These are phyloP conservation scores for Wolfiporia cocos DNA, from an alignment of 1,284 basidiomycete genomes.

Conservation along the genomic window DNA sequence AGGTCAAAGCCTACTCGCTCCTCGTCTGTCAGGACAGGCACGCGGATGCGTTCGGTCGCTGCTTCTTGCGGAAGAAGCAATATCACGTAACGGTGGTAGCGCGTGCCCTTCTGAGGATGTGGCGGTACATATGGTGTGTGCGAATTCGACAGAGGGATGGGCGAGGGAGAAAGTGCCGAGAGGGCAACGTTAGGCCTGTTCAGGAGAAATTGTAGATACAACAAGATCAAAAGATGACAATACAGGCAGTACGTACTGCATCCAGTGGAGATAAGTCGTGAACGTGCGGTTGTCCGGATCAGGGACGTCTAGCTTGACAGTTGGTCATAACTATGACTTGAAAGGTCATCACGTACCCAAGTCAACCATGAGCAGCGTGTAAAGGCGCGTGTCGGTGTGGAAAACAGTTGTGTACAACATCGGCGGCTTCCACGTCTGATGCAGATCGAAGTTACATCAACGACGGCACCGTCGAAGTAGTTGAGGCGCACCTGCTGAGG, in stretches of 20 bases:
- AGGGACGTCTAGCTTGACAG: conserved; percentile 60
- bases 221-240: no score
- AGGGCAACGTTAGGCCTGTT: conserved; percentile 77
- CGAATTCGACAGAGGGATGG: conserved; percentile 34
- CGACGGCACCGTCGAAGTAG: neutral
- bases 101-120: conserved; percentile 80
- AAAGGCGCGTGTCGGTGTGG: conserved; percentile 76
- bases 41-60: conserved; percentile 29
- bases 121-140: conserved; percentile 80
- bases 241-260: conserved; percentile 60
- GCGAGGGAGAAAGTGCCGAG: conserved; percentile 45
- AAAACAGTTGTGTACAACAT: conserved; percentile 68
- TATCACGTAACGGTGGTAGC: conserved; percentile 81
- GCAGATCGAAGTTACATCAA: neutral
- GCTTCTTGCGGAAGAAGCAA: conserved; percentile 70
- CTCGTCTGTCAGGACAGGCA: conserved; percentile 29
- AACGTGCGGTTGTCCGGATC: conserved; percentile 60
- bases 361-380: conserved; percentile 87
- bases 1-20: conserved; percentile 59
- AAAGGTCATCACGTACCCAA: conserved; percentile 42
- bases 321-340: neutral
- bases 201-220: neutral
- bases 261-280: conserved; percentile 80
- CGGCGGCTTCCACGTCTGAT: conserved; percentile 58
- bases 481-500: conserved; percentile 50